Evolutionary conservation across 768 basidiomycete genomes (phyloP), one percentile per base, ranked within the genome.

Genomic region (Pleurotus salmoneostramineus): DNA sequence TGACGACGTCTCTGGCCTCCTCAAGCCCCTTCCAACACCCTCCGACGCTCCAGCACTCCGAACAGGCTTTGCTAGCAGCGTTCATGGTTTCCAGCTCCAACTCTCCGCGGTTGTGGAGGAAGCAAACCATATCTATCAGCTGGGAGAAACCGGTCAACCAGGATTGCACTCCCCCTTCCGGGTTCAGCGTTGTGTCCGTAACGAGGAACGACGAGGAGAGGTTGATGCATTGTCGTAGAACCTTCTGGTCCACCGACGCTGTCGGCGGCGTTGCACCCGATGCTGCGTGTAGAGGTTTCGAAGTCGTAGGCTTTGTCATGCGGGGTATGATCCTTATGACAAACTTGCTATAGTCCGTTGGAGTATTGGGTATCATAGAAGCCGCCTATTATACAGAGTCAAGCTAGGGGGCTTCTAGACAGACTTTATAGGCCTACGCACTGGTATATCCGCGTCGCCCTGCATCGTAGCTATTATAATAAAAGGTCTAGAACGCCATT

Each of bases 181-280:
- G 75, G 64, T 85, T 83, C 61, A 77, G 90, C 57, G 83, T 84
- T 0, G 80, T 78, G 70, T 93, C 91, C 10, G 89, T 84, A 58
- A 93, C 68, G 46, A 92, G 82, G 66, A 87, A 91, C n/a, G 90
- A 89, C 1, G 91, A 86, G 11, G 91, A 81, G 40, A 91, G 82
- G 12, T 78, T 78, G 48, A 92, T 73, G 65, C 84, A 88, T 37
- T 82, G 81, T 57, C 87, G 82, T 43, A 92, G 74, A 37, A 79
- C 64, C 11, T 65, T 64, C 71, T 92, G 90, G 69, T 89, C 83
- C 33, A 91, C 78, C 8, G 15, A 64, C 63, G 2, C 78, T 66
- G 27, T 58, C 34, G 4, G 66, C 55, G 21, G 57, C 61, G 12
- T 49, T 54, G 45, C 56, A 3, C 21, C 21, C 21, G 21, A 27